These are phyloP conservation scores for Ceratocystis cubensis DNA, from an alignment of 2,329 filamentous ascomycete species.

Conservation along the genomic window DNA sequence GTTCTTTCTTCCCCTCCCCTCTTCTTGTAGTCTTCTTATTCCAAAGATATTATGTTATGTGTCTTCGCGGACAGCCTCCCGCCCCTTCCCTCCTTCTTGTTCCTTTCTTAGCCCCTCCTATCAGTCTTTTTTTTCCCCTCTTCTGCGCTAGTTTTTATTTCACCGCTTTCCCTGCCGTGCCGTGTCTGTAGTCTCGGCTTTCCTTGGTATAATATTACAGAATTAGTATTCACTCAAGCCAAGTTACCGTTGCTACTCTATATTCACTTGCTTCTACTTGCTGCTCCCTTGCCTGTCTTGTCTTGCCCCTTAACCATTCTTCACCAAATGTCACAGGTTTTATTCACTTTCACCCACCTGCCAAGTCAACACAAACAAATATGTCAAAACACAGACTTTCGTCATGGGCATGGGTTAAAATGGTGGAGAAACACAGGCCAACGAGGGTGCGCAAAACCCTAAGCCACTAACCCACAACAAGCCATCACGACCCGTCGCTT, in stretches of 20 bases:
- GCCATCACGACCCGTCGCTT: too few species aligned
- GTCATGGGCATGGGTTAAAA: slow-evolving; percentile 7
- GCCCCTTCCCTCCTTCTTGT: too few species aligned
- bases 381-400: slow-evolving; percentile 1
- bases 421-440: not conserved
- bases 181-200: not conserved
- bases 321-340: not conserved
- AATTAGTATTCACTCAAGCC: not conserved
- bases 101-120: too few species aligned
- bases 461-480: too few species aligned
- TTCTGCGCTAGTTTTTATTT: not conserved
- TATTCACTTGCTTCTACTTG: not conserved
- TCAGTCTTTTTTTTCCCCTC: not conserved
- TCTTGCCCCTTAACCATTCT: not conserved
- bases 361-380: not conserved
- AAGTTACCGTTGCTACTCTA: not conserved
- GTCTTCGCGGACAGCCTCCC: too few species aligned
- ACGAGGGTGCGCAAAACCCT: too few species aligned
- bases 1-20: slow-evolving; percentile 5
- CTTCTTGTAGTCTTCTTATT: not conserved
- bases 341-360: not conserved
- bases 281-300: not conserved
- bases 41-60: too few species aligned
- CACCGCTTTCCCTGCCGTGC: not conserved
- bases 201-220: too few species aligned